Conservation (phyloP, 2,329 filamentous ascomycete genomes). For the Falciphora oryzae region DNA sequence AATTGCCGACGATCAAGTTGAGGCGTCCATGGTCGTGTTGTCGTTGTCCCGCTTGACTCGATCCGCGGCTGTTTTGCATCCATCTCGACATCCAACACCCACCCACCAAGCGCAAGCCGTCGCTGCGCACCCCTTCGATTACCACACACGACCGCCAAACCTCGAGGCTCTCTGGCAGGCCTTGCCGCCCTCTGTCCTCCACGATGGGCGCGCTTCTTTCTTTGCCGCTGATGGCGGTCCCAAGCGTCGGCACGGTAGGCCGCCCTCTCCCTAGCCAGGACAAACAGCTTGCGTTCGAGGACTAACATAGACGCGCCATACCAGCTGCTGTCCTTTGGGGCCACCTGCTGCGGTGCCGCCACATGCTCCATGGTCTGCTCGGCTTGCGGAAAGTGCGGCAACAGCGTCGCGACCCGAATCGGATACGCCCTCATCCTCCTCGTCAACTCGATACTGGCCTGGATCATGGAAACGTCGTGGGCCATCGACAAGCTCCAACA, state of each 20-base stretch:
- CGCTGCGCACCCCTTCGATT: too few species aligned
- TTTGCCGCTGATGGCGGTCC: constrained; percentile 80
- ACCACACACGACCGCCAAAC: too few species aligned
- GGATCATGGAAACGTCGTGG: constrained; percentile 99
- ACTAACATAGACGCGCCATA: neutral
- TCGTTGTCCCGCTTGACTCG: too few species aligned
- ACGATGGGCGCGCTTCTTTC: constrained; percentile 88
- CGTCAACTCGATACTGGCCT: constrained; percentile 92
- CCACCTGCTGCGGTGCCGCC: constrained; percentile 92
- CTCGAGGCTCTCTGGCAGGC: too few species aligned
- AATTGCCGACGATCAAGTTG: too few species aligned
- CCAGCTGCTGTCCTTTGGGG: constrained; percentile 70
- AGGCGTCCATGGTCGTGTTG: too few species aligned
- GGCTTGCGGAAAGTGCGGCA: constrained; percentile 93
- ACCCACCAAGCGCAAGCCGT: too few species aligned
- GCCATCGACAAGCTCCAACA: constrained; percentile 93
- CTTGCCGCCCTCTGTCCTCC: constrained; percentile 6
- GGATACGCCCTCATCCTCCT: constrained; percentile 92
- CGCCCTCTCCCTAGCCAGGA: constrained; percentile 5
- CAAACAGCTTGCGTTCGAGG: too few species aligned
- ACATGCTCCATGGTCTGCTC: constrained; percentile 95
- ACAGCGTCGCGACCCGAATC: constrained; percentile 95
- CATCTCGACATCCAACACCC: too few species aligned
- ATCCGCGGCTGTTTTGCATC: too few species aligned
- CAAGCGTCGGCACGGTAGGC: constrained; percentile 78